These are phyloP conservation scores for Gossypium trilobum DNA, from an alignment of 441 rosid genomes.

Conservation along the genomic window DNA sequence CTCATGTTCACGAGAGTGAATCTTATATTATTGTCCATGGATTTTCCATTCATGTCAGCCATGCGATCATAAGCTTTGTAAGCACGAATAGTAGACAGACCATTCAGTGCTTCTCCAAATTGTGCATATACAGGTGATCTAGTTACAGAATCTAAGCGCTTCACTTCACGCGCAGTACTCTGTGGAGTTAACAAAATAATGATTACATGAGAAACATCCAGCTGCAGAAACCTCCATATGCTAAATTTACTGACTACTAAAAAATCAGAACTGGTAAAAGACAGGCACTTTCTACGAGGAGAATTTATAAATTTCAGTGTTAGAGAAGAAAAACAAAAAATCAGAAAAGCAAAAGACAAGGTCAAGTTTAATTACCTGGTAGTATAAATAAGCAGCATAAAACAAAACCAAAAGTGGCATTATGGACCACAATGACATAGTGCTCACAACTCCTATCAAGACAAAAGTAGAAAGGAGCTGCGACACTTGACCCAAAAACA, in stretches of 20 bases:
- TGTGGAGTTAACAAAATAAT: conserved; percentile 23
- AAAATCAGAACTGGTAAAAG: neutral
- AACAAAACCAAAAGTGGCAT: conserved; percentile 89
- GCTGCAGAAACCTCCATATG: neutral
- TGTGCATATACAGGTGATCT: conserved; percentile 95
- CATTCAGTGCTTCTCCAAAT: conserved; percentile 87
- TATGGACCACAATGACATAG: conserved; percentile 96
- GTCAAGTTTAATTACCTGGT: conserved; percentile 57
- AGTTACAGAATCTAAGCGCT: conserved; percentile 74
- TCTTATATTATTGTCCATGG: conserved; percentile 81
- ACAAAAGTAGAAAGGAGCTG: conserved; percentile 91
- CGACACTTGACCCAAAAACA: conserved; percentile 74
- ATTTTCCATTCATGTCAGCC: conserved; percentile 72
- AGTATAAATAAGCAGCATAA: conserved; percentile 85
- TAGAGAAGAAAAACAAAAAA: neutral
- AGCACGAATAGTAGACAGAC: conserved; percentile 74
- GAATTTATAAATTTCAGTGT: neutral
- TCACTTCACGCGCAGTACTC: conserved; percentile 91
- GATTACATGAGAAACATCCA: conserved; percentile 4
- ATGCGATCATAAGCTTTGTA: conserved; percentile 82
- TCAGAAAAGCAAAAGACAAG: conserved; percentile 9
- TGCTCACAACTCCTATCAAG: conserved; percentile 90
- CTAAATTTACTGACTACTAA: neutral
- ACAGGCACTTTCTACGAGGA: neutral
- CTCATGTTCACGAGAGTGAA: conserved; percentile 65